A percentile compares a stretch with the other conserved stretches of the same genome.
These are phyloP conservation scores for Phaeosphaeria sp. DNA, from an alignment of 2,329 filamentous ascomycete species.

Conservation along the genomic window DNA sequence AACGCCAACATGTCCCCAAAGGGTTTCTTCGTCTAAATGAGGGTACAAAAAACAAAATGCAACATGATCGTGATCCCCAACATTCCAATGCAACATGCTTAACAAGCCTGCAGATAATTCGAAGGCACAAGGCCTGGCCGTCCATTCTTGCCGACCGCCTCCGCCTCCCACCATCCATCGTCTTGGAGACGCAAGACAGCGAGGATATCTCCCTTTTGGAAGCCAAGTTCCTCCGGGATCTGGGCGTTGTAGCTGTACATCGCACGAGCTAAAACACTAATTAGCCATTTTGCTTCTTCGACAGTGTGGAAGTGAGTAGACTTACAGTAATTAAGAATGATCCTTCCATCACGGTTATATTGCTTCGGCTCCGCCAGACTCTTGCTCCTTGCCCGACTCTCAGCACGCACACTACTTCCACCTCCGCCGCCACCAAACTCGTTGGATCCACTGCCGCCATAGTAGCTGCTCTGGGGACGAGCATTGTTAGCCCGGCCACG, in stretches of 20 bases:
- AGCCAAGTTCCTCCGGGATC: slow-evolving; percentile 93
- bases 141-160: slow-evolving; percentile 73
- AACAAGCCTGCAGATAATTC: slow-evolving; percentile 70
- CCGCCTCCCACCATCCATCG: slow-evolving; percentile 99
- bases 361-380: slow-evolving; percentile 87
- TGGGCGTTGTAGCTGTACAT: slow-evolving; percentile 94
- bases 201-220: slow-evolving; percentile 89
- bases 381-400: slow-evolving; percentile 70
- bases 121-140: slow-evolving; percentile 68
- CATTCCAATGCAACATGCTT: slow-evolving; percentile 2
- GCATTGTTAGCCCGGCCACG: slow-evolving; percentile 38
- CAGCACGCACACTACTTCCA: slow-evolving; percentile 39
- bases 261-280: slow-evolving; percentile 74
- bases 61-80: not conserved
- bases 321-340: slow-evolving; percentile 94
- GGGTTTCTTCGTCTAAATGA: not conserved
- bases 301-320: slow-evolving; percentile 23
- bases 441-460: slow-evolving; percentile 40
- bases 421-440: slow-evolving; percentile 32
- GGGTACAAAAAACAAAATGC: not conserved
- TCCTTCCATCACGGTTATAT: slow-evolving; percentile 83
- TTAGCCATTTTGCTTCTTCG: slow-evolving; percentile 6
- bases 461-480: slow-evolving; percentile 55
- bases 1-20: not conserved
- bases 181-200: slow-evolving; percentile 91